Percentiles rank a stretch among this genome's conserved stretches.
Conservation (phyloP, 768 basidiomycete species). For the Rhodotorula sphaerocarpa region DNA sequence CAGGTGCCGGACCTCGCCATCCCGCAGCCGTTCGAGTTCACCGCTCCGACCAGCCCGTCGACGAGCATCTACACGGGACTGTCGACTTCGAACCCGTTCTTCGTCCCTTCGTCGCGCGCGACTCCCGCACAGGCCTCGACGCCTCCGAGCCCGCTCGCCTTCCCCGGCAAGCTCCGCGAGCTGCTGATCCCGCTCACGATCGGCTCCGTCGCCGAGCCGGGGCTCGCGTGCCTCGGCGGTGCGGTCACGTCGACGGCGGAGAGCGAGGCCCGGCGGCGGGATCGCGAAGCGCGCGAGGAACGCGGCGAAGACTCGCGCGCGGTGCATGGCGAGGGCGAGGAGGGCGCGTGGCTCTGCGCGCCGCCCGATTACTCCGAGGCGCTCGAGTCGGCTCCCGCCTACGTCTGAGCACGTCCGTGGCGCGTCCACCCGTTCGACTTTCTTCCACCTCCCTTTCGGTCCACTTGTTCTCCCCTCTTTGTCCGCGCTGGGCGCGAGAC, state of each 20-base stretch:
- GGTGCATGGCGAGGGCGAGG: conserved; percentile 30
- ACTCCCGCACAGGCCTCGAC: neutral
- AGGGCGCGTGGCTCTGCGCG: conserved; percentile 37
- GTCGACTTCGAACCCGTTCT: conserved; percentile 36
- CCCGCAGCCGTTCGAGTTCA: conserved; percentile 35
- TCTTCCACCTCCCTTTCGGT: neutral
- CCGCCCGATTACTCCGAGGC: conserved; percentile 36
- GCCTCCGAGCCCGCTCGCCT: conserved; percentile 12
- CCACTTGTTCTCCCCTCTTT: no score
- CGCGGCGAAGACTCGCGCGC: conserved; percentile 30
- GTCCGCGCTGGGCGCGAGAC: no score
- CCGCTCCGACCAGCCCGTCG: conserved; percentile 19
- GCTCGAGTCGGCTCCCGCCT: conserved; percentile 31
- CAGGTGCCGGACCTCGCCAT: conserved; percentile 33
- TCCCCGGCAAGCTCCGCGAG: conserved; percentile 40
- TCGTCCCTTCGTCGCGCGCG: conserved; percentile 10
- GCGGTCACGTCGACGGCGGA: conserved; percentile 15
- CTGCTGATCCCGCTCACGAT: conserved; percentile 40
- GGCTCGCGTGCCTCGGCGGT: conserved; percentile 30
- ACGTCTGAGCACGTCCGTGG: conserved; percentile 1
- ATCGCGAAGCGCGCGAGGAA: conserved; percentile 34
- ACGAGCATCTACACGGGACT: conserved; percentile 25
- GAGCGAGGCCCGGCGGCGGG: conserved; percentile 15
- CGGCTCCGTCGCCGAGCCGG: conserved; percentile 39
- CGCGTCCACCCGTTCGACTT: neutral